Percentiles rank a stretch among this genome's conserved stretches.
Evolutionary conservation across 495 filamentous ascomycete species (phyloP).

Genomic region (Penicillium bialowiezense): DNA sequence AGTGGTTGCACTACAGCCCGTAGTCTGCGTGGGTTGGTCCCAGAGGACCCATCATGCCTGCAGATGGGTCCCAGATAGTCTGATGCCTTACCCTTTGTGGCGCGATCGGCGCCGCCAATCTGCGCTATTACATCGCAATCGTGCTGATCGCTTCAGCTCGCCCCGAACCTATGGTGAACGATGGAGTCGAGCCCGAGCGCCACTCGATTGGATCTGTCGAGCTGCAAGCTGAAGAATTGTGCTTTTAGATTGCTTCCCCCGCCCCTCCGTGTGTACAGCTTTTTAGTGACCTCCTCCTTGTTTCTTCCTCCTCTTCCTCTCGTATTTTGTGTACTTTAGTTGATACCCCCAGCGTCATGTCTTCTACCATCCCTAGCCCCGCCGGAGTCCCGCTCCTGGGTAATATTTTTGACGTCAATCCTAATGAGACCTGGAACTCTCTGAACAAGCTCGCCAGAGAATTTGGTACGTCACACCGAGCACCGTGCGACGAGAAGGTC

Average conservation of each 20-base stretch:
- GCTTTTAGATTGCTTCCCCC: constrained; percentile 12
- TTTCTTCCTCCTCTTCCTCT: constrained; percentile 1
- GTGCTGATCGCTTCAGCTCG: constrained; percentile 27
- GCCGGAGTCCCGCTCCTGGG: constrained; percentile 59
- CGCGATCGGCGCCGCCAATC: constrained; percentile 25
- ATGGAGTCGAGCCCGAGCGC: constrained; percentile 17
- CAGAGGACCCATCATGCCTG: constrained; percentile 15
- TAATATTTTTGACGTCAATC: constrained; percentile 63
- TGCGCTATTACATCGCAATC: constrained; percentile 34
- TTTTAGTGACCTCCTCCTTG: neutral
- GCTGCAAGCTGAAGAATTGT: constrained; percentile 19
- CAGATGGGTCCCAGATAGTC: constrained; percentile 18
- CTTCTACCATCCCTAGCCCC: constrained; percentile 19
- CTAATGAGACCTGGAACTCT: constrained; percentile 59
- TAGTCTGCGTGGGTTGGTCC: constrained; percentile 10
- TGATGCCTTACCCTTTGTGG: constrained; percentile 14
- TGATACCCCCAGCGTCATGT: constrained; percentile 15
- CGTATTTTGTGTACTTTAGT: neutral
- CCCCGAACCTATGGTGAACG: constrained; percentile 21
- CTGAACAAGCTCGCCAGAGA: constrained; percentile 61
- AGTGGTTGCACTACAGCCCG: constrained; percentile 26
- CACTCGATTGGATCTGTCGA: constrained; percentile 21
- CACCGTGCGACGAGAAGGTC: too few relatives aligned
- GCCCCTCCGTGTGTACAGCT: constrained; percentile 1
- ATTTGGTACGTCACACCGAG: constrained; percentile 54